phyloP scores from a whole-genome alignment of 768 basidiomycete genomes.

The Gautieria morchelliformis region DNA sequence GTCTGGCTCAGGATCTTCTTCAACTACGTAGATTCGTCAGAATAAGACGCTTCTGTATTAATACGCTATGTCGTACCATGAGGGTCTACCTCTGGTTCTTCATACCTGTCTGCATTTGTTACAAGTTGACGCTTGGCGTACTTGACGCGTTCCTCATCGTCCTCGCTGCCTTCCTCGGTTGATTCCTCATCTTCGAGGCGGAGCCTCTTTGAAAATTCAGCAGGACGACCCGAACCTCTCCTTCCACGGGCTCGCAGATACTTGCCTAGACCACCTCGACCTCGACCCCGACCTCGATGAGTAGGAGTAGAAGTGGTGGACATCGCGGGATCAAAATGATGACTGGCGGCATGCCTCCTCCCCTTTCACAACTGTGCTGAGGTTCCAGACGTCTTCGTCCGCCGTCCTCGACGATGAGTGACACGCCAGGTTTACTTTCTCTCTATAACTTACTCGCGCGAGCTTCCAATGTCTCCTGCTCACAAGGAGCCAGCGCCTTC shows the following conservation, averaged over 20 bases:
- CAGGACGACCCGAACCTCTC: slow-evolving; percentile 48
- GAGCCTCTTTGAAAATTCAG: slow-evolving; percentile 54
- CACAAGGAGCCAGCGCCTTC: slow-evolving; percentile 67
- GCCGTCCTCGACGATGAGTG: slow-evolving; percentile 15
- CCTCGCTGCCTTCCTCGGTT: slow-evolving; percentile 16
- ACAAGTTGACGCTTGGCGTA: slow-evolving; percentile 51
- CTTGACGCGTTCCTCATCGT: slow-evolving; percentile 38
- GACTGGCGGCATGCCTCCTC: not conserved
- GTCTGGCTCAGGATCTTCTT: slow-evolving; percentile 48
- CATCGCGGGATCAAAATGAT: not conserved
- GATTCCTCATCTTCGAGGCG: slow-evolving; percentile 48
- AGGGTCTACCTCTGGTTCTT: slow-evolving; percentile 54
- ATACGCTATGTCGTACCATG: slow-evolving; percentile 40
- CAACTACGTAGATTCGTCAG: not conserved
- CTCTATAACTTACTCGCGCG: slow-evolving; percentile 42
- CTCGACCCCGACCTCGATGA: slow-evolving; percentile 34
- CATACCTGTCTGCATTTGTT: slow-evolving; percentile 66
- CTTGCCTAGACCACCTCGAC: slow-evolving; percentile 64
- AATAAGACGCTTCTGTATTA: not conserved
- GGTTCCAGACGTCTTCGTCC: slow-evolving; percentile 21
- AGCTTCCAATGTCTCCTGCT: slow-evolving; percentile 65
- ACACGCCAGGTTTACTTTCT: not conserved
- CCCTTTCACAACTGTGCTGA: slow-evolving; percentile 15
- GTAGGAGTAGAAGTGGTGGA: not conserved
- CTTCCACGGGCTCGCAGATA: slow-evolving; percentile 64